A percentile compares a stretch with the other conserved stretches of the same genome.
Evolutionary conservation across 2,329 filamentous ascomycete genomes (phyloP).

Genomic region (Colletotrichum godetiae): DNA sequence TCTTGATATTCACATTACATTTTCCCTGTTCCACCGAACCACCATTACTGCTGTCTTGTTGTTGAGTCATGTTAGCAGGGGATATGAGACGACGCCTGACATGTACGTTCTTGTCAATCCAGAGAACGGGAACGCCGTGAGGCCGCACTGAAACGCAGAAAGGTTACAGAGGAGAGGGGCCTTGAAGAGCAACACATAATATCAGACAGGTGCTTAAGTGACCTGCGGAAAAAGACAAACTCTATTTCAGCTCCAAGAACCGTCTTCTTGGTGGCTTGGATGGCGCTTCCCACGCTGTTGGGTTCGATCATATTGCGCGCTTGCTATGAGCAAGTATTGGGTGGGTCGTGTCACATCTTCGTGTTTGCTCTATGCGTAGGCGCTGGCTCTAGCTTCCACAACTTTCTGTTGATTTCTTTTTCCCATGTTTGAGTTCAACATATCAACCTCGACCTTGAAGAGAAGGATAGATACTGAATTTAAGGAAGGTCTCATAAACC

Average conservation of each 20-base stretch:
- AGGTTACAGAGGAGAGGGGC: constrained; percentile 16
- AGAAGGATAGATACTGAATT: too few species aligned
- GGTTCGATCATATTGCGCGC: not conserved
- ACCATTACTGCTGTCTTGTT: not conserved
- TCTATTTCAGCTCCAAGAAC: not conserved
- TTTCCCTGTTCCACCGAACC: not conserved
- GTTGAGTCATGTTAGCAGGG: constrained; percentile 1
- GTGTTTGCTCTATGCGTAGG: too few species aligned
- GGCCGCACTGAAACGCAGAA: constrained; percentile 13
- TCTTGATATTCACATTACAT: not conserved
- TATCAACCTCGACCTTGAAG: too few species aligned
- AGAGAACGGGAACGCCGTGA: constrained; percentile 2
- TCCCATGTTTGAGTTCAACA: too few species aligned
- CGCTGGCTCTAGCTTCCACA: too few species aligned
- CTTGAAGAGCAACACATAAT: not conserved
- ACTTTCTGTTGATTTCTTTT: too few species aligned
- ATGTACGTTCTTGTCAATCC: not conserved
- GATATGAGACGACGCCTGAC: not conserved
- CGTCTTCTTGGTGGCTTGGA: not conserved
- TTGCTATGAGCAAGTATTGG: too few species aligned
- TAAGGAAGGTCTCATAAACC: too few species aligned
- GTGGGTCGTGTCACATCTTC: too few species aligned
- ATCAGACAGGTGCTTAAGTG: not conserved
- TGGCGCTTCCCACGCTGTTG: not conserved
- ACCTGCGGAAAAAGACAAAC: not conserved